Evolutionary conservation across 306 rosid genomes (phyloP).

Genomic region (Astragalus glycyphyllos): DNA sequence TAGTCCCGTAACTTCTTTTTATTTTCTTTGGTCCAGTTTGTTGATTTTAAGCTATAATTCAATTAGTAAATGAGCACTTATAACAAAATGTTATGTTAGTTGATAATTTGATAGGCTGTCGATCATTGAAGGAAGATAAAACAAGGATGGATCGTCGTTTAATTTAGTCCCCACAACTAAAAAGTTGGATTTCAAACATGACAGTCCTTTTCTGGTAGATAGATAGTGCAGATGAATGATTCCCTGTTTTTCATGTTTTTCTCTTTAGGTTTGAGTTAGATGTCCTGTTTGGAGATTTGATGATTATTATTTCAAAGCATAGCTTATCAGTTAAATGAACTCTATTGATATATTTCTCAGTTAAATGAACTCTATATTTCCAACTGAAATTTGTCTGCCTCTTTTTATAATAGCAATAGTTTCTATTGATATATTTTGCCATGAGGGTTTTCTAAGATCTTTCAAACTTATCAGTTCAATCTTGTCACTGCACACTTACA

Average conservation of each 20-base stretch:
- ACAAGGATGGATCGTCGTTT: neutral
- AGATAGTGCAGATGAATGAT: neutral
- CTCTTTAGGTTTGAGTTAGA: conserved; percentile 14
- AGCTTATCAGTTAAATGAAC: conserved; percentile 14
- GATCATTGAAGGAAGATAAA: conserved; percentile 7
- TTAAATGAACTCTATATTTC: neutral
- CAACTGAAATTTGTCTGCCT: neutral
- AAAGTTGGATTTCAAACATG: neutral
- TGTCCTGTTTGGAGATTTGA: conserved; percentile 8
- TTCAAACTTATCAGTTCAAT: neutral
- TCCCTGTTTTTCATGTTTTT: neutral
- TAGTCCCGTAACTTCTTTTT: too few species aligned
- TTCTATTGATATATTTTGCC: neutral
- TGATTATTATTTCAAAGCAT: conserved; percentile 4
- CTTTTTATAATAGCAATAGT: too few species aligned
- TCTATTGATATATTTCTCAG: neutral
- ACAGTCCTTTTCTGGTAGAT: neutral
- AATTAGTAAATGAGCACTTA: neutral
- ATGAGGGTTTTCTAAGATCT: neutral
- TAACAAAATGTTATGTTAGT: neutral
- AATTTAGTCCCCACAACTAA: neutral
- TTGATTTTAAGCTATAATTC: neutral
- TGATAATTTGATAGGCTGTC: conserved; percentile 18
- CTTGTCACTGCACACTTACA: too few species aligned
- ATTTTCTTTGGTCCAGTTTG: too few species aligned